Percentiles rank a stretch among this genome's conserved stretches.
Evolutionary conservation across 306 rosid species (phyloP).

Genomic region (Glycyrrhiza uralensis): DNA sequence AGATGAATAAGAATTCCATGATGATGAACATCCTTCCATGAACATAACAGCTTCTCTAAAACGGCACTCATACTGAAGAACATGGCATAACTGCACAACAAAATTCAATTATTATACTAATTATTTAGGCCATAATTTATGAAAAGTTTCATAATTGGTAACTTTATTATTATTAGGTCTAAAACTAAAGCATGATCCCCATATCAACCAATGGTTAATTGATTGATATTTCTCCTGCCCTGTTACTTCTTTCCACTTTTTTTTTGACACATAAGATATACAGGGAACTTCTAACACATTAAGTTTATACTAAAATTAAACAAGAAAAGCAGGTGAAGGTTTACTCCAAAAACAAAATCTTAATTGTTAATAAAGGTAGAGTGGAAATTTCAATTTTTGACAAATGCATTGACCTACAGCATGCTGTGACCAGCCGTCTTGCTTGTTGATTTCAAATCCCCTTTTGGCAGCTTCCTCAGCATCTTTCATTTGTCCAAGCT

Average conservation of each 20-base stretch:
- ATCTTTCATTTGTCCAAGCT: constrained; percentile 71
- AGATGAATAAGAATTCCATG: constrained; percentile 61
- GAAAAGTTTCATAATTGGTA: background rate
- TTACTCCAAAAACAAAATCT: background rate
- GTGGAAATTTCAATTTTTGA: constrained; percentile 1
- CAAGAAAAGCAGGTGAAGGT: background rate
- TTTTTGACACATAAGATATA: background rate
- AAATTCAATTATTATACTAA: constrained; percentile 23
- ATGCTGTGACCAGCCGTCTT: constrained; percentile 87
- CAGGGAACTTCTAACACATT: background rate
- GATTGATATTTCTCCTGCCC: background rate
- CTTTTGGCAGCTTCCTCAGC: constrained; percentile 77
- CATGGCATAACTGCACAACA: constrained; percentile 79
- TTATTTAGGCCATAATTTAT: background rate
- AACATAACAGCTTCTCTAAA: constrained; percentile 83
- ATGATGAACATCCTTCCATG: constrained; percentile 74
- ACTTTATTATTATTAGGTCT: background rate
- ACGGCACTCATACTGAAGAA: constrained; percentile 68
- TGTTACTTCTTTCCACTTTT: background rate
- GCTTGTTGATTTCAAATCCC: constrained; percentile 66
- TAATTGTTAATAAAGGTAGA: background rate
- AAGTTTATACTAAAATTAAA: background rate
- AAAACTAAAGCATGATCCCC: constrained; percentile 13
- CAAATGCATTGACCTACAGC: constrained; percentile 48
- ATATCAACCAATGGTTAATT: background rate